Evolutionary conservation across 257 asterid genomes (phyloP).

Genomic region (Solanum clarkiae): DNA sequence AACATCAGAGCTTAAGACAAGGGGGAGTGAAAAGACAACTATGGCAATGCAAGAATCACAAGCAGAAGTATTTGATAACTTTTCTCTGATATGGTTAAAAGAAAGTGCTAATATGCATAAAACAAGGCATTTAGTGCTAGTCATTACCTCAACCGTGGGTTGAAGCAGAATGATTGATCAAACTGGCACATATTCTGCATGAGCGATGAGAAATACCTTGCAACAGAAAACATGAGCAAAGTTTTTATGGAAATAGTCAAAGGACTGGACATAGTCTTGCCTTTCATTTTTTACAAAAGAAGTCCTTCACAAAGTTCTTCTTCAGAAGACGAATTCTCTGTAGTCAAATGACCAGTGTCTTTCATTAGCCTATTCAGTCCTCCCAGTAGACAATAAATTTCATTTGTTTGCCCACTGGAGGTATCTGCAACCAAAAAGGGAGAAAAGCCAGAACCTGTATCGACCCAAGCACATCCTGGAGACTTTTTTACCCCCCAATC

Average conservation of each 20-base stretch:
- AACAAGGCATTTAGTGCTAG: not conserved
- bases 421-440: constrained; percentile 61
- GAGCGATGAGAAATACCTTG: not conserved
- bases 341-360: constrained; percentile 30
- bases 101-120: not conserved
- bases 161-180: not conserved
- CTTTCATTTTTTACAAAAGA: not conserved
- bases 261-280: not conserved
- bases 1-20: not conserved
- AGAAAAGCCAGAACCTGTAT: constrained; percentile 49
- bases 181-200: not conserved
- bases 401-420: constrained; percentile 30
- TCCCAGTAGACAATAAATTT: constrained; percentile 31
- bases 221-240: not conserved
- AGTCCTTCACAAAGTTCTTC: constrained; percentile 24
- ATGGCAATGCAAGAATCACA: not conserved
- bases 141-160: not conserved
- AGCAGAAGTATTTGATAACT: not conserved
- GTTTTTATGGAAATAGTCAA: not conserved
- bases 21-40: not conserved
- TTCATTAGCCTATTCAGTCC: constrained; percentile 49
- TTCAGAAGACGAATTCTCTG: constrained; percentile 19
- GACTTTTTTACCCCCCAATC: constrained; percentile 69
- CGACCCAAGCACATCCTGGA: constrained; percentile 81
- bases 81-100: not conserved